Percentiles rank a stretch among this genome's conserved stretches.
Evolutionary conservation across 805 yeast genomes (phyloP).

Genomic region (Saccharomycopsis capsularis): DNA sequence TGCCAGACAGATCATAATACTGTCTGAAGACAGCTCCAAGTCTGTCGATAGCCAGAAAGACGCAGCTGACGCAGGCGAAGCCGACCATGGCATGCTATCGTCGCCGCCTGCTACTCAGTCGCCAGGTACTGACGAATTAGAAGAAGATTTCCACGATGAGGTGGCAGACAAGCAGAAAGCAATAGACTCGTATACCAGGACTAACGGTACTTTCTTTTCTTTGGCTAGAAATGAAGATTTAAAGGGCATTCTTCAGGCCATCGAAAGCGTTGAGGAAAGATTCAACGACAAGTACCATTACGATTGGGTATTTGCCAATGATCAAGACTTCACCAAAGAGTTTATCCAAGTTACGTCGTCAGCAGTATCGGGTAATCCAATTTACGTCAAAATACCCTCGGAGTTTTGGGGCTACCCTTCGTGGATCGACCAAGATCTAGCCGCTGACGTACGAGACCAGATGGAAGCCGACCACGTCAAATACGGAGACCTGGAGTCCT

Average conservation of each 20-base stretch:
- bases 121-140: background rate
- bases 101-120: too few relatives aligned
- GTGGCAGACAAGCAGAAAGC: background rate
- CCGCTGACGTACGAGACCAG: slow-evolving; percentile 27
- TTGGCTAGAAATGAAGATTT: slow-evolving; percentile 70
- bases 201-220: slow-evolving; percentile 74
- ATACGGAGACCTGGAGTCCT: slow-evolving; percentile 44
- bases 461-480: slow-evolving; percentile 30
- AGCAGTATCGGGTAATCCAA: slow-evolving; percentile 35
- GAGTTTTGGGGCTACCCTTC: slow-evolving; percentile 44
- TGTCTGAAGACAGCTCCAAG: too few relatives aligned
- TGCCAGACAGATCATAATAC: too few relatives aligned
- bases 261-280: slow-evolving; percentile 77
- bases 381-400: slow-evolving; percentile 37
- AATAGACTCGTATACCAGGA: slow-evolving; percentile 33
- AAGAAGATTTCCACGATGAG: background rate
- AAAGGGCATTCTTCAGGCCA: slow-evolving; percentile 52
- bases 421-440: slow-evolving; percentile 33
- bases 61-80: background rate
- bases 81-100: too few relatives aligned
- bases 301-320: slow-evolving; percentile 79
- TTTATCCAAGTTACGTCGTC: slow-evolving; percentile 31
- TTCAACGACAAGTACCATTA: slow-evolving; percentile 75
- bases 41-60: too few relatives aligned
- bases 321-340: slow-evolving; percentile 36